A percentile compares a stretch with the other conserved stretches of the same genome.
phyloP scores from a whole-genome alignment of 108 stramenopile genomes.

The Seminavis robusta region DNA sequence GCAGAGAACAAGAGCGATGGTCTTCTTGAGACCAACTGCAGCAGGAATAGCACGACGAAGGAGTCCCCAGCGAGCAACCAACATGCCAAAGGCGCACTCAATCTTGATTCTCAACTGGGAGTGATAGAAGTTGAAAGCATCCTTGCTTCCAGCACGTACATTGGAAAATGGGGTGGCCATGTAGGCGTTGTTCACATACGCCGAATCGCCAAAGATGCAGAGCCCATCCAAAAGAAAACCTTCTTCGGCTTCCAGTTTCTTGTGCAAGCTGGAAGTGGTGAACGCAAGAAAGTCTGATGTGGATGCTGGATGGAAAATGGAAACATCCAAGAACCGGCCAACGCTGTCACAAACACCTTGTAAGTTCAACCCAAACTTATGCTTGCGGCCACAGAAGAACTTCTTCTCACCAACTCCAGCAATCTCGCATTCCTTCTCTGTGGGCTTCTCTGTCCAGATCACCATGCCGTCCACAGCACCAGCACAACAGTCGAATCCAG shows the following conservation, averaged over 20 bases:
- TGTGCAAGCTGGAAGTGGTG: not conserved
- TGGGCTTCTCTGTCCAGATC: conserved; percentile 30
- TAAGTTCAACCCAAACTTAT: conserved; percentile 31
- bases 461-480: conserved; percentile 44
- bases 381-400: conserved; percentile 31
- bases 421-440: conserved; percentile 1
- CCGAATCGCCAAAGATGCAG: conserved; percentile 29
- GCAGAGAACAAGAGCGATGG: not conserved
- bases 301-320: conserved; percentile 7
- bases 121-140: conserved; percentile 37
- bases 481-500: conserved; percentile 19
- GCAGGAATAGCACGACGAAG: not conserved
- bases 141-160: conserved; percentile 1
- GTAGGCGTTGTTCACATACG: conserved; percentile 24
- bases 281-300: conserved; percentile 20
- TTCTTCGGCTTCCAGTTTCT: not conserved
- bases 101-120: conserved; percentile 27
- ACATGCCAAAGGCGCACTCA: conserved; percentile 31
- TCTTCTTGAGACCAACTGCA: not conserved
- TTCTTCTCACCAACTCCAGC: conserved; percentile 14
- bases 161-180: conserved; percentile 28
- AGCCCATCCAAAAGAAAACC: conserved; percentile 7
- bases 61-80: conserved; percentile 14
- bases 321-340: conserved; percentile 16
- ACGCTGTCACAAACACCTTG: conserved; percentile 16